Base-by-base conservation (phyloP, 768 basidiomycete genomes). In the Cubamyces lactineus region DNA sequence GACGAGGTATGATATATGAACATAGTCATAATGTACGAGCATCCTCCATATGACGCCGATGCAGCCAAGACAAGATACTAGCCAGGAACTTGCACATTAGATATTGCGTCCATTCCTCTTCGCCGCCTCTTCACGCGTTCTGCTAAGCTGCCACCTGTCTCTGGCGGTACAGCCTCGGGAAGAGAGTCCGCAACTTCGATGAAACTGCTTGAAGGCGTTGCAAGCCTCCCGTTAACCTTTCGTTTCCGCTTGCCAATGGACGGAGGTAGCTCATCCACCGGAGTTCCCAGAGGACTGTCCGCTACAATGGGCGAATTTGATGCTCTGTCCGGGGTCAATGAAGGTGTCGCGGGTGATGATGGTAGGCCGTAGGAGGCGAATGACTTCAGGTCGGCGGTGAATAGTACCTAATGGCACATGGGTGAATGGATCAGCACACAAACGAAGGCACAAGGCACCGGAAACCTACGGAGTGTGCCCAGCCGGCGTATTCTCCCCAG, bases 401-500 rank as follows among this genome's bases (percentile, higher is more conserved):
- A 78, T 9, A 78, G 65, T 3, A 78, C 76, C 75, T 76, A 52
- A 2, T 26, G 21, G 23, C 30, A 26, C 38, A 28, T 0, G 1
- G 41, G 23, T 28, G 40, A 15, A 53, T 48, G 30, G 15, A 11
- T 28, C 47, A 16, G 23, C n/a, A 15, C 17, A 17, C 15, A n/a
- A 43, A 46, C 23, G 6, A 28, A 3, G 21, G 7, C 28, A 38
- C 7, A 46, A 28, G 28, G 28, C 7, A 28, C 15, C 34, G 8
- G n/a, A 59, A 28, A 73, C 83, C 50, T 61, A 93, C 92, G 0
- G 88, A 86, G 71, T 96, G 95, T 0, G 91, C 90, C 94, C 94
- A 96, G 17, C 95, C 94, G 5, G 93, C 93, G 70, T 89, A 86
- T 1, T 85, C 79, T 9, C 92, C 93, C 95, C 95, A 97, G 0